Evolutionary conservation across 2,329 filamentous ascomycete genomes (phyloP), one percentile per base, ranked within the genome.

Genomic region (Fonsecaea pedrosoi): DNA sequence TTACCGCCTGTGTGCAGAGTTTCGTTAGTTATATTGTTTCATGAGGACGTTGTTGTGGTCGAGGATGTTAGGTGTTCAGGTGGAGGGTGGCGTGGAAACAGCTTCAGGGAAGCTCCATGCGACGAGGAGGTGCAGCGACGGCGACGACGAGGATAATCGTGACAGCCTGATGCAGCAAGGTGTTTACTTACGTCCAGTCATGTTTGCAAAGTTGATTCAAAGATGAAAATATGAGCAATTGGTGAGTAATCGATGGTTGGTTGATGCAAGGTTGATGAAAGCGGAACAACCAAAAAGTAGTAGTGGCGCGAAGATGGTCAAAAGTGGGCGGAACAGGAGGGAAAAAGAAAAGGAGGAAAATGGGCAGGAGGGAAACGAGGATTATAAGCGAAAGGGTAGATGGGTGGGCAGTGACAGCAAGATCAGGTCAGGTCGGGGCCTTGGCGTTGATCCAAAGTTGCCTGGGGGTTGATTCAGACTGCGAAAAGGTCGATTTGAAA

Each of bases 1-100:
- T 96, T 96, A 82, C 92, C 92, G 76, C 82, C 82, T 84, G 68
- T 84, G 68, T 69, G 70, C 38, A 48, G 66, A n/a, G 55, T 15
- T 38, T 54, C 60, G 69, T 70, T 54, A 63, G 60, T 40, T 30
- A 54, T 34, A 48, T 62, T 60, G 45, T 54, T 65, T 30, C 15
- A 32, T 25, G 50, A 64, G 35, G 18, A 35, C 18, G 38, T 35
- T 45, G 62, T 58, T 45, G 53, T 55, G 18, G 0, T 55, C 38
- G 40, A 18, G 18, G 38, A 45, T 56, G 34, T 57, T 18, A 37
- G 40, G 25, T 25, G 25, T 53, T 54, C 37, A 50, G 37, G 50
- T 35, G 54, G 25, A 4, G 18, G 83, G 88, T 77, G 55, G 66
- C 88, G 83, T 62, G 65, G 25, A 10, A 10, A 25, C 59, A 55